Evolutionary conservation across 139 green algal genomes (phyloP).

Genomic region (Coccomyxa sp.): DNA sequence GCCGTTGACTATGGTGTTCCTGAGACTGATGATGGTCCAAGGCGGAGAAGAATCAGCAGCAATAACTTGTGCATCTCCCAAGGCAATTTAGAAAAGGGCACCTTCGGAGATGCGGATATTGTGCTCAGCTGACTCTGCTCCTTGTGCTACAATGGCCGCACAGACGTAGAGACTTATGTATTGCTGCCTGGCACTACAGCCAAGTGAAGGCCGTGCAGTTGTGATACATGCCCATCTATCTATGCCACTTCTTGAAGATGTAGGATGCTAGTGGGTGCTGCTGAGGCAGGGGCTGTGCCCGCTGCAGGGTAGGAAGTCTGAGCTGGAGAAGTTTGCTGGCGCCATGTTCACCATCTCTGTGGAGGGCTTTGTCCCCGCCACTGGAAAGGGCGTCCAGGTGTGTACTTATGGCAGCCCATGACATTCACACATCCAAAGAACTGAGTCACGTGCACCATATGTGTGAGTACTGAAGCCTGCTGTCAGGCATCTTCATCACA

Average conservation of each 20-base stretch:
- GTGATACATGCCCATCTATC: background rate
- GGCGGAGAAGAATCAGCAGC: too few relatives aligned
- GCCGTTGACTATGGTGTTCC: too few relatives aligned
- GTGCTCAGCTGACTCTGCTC: too few relatives aligned
- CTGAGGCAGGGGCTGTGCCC: too few relatives aligned
- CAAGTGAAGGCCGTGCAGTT: background rate
- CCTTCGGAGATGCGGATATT: too few relatives aligned
- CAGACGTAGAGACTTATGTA: background rate
- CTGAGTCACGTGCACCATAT: background rate
- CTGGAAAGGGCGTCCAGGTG: conserved; percentile 88
- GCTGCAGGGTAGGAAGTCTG: conserved; percentile 82
- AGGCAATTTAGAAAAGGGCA: too few relatives aligned
- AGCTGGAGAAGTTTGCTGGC: conserved; percentile 98
- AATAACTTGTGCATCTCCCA: too few relatives aligned
- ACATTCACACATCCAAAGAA: background rate
- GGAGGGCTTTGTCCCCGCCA: conserved; percentile 95
- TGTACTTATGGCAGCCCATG: too few relatives aligned
- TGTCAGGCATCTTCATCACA: background rate
- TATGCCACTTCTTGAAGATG: background rate
- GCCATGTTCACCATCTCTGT: conserved; percentile 94
- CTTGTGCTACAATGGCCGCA: too few relatives aligned
- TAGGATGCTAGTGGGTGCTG: background rate
- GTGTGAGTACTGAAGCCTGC: background rate
- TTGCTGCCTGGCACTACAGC: background rate
- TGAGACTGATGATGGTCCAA: too few relatives aligned